Evolutionary conservation across 306 rosid genomes (phyloP).

Genomic region (Echinosophora koreensis): DNA sequence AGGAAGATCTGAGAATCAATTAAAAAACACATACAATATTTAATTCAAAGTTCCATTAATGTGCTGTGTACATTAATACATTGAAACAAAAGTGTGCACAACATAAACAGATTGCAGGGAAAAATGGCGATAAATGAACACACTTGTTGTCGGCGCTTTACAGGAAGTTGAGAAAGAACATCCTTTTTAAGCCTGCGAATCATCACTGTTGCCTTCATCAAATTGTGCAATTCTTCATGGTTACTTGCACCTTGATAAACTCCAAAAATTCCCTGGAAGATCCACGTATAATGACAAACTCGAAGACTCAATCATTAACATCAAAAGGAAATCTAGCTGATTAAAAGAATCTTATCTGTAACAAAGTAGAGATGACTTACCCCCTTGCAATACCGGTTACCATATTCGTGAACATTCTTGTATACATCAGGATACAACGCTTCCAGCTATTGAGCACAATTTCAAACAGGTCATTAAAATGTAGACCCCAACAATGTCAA

Average conservation of each 20-base stretch:
- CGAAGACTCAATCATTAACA: conserved; percentile 35
- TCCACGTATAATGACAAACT: conserved; percentile 27
- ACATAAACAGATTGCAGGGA: conserved; percentile 34
- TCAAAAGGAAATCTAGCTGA: conserved; percentile 35
- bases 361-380: conserved; percentile 67
- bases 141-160: conserved; percentile 96
- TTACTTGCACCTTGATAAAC: conserved; percentile 97
- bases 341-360: conserved; percentile 28
- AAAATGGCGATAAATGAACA: conserved; percentile 38
- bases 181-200: conserved; percentile 95
- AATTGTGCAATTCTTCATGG: conserved; percentile 94
- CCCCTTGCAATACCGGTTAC: conserved; percentile 95
- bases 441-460: conserved; percentile 75
- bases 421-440: conserved; percentile 93
- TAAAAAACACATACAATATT: conserved; percentile 33
- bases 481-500: conserved; percentile 29
- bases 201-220: conserved; percentile 93
- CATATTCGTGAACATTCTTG: conserved; percentile 90
- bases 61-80: background rate
- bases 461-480: conserved; percentile 44
- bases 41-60: conserved; percentile 7
- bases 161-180: conserved; percentile 91
- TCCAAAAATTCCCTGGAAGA: conserved; percentile 82
- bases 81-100: conserved; percentile 29
- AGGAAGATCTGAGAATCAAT: conserved; percentile 76